Base-by-base conservation (phyloP, 2,329 filamentous ascomycete species). In the Alternaria hordeiaustralica region DNA sequence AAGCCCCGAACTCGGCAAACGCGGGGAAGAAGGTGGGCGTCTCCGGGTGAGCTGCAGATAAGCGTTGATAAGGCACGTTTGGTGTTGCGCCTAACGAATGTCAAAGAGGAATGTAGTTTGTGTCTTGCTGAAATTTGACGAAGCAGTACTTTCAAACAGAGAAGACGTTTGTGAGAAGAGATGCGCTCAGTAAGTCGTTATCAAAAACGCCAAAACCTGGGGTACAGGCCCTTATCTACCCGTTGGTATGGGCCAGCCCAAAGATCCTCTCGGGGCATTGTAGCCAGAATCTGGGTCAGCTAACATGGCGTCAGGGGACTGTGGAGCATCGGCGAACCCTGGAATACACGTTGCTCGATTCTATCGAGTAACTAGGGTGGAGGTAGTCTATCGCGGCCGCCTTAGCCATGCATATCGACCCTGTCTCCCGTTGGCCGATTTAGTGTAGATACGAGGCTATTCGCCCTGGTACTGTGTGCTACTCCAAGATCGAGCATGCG, bases 191-290 rank as follows among this genome's bases (percentile, higher is more conserved):
- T 33, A 49, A 62, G 46, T 41, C 47, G 45, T 46, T 58, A 33
- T 23, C 50, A 64, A 56, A 71, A 71, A 71, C 62, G 67, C 71
- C 68, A 61, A 68, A 79, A 76, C 69, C 76, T 72, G 75, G 75
- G 76, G 76, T 79, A 76, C 71, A 72, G 61, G 66, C 49, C 61
- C 73, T 78, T 79, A 78, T 78, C 76, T 72, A 73, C 62, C 64
- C 65, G 65, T 62, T 64, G 63, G 67, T 66, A 61, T 50, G 64
- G 51, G 55, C 67, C 59, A 55, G 49, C 59, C 63, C 56, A 51
- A 65, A 64, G 58, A 69, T 63, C 25, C 54, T 41, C 59, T 58
- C 25, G 53, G 55, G 46, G 51, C 59, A 41, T 64, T 51, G 54
- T 62, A 46, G 49, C 50, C 51, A 36, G 43, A 61, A 61, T 60